Base-by-base conservation (phyloP, 1,139 yeast genomes). In the Hansenula anomala region DNA sequence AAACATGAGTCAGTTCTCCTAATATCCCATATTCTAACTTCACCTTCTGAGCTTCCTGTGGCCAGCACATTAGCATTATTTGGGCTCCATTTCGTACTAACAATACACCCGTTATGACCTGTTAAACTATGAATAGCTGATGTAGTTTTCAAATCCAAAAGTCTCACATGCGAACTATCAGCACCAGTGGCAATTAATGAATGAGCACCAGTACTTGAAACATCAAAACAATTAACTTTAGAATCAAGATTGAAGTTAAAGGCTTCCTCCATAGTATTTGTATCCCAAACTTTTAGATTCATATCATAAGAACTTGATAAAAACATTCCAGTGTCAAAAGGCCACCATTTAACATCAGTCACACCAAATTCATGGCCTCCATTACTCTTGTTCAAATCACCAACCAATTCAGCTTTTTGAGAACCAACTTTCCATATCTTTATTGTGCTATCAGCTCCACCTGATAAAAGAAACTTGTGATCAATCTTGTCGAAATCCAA, bases 271-370 rank as follows among this genome's bases (percentile, higher is more conserved):
- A 86, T 62, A 22, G 73, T 66, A 43, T 74, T 73, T 0, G 96
- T 74, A 55, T 88, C 96, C 95, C 96, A 90, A 0, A 88, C 69
- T 46, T 82, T 85, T 23, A 89, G 75, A 0, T 78, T 72, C 43
- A 77, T 79, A 56, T 90, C 97, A 56, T 81, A 87, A 0, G 96
- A 86, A 0, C 89, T 78, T 3, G 89, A 73, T 11, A 88, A 71
- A 63, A 89, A 89, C 78, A 90, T 72, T 2, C 96, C 97, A 20
- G 81, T 78, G 58, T 90, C 97, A 38, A 67, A 67, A 0, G 95
- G 90, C 92, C 95, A 90, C 97, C 97, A 90, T 52, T 73, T 70
- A 2, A 87, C 68, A 15, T 76, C 65, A 0, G 95, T 83, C 0
- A 89, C 67, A 0, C 96, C 96, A 57, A 71, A 88, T 20, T 64